A percentile compares a stretch with the other conserved stretches of the same genome.
phyloP scores from a whole-genome alignment of 108 stramenopile genomes.

The Cyclotella sp. region DNA sequence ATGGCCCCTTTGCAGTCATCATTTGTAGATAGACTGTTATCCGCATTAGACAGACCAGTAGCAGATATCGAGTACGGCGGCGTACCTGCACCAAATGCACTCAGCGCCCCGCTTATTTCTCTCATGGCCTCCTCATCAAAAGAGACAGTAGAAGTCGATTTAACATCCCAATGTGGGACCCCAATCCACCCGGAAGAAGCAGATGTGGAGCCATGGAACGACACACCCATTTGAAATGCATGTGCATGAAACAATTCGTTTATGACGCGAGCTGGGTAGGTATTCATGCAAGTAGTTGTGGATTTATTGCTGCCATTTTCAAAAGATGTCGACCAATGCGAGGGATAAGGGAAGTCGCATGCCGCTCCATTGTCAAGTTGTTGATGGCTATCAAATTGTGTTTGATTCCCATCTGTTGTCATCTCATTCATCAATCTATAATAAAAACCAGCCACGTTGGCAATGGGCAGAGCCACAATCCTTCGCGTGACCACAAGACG shows the following conservation, averaged over 20 bases:
- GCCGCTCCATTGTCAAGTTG: constrained; percentile 61
- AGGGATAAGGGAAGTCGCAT: constrained; percentile 67
- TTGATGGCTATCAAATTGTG: constrained; percentile 28
- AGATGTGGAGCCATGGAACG: constrained; percentile 83
- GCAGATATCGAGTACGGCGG: background rate
- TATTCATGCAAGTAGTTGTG: constrained; percentile 90
- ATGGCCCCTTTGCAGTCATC: constrained; percentile 9
- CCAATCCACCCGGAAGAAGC: constrained; percentile 74
- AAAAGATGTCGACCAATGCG: constrained; percentile 51
- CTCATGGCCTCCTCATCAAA: constrained; percentile 74
- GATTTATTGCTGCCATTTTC: constrained; percentile 59
- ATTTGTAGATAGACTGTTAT: background rate
- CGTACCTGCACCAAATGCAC: constrained; percentile 21
- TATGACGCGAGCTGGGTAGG: constrained; percentile 88
- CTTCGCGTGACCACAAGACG: constrained; percentile 84
- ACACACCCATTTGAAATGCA: constrained; percentile 92
- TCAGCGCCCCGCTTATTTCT: constrained; percentile 26
- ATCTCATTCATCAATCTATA: background rate
- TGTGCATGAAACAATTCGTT: constrained; percentile 94
- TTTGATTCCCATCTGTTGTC: background rate
- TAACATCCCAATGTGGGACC: constrained; percentile 71
- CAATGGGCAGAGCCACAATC: constrained; percentile 83
- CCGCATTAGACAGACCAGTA: background rate
- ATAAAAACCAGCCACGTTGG: constrained; percentile 86
- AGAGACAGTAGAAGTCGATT: constrained; percentile 81